Base-by-base conservation (phyloP, 306 rosid species). In the Trichosanthes cucumerina region DNA sequence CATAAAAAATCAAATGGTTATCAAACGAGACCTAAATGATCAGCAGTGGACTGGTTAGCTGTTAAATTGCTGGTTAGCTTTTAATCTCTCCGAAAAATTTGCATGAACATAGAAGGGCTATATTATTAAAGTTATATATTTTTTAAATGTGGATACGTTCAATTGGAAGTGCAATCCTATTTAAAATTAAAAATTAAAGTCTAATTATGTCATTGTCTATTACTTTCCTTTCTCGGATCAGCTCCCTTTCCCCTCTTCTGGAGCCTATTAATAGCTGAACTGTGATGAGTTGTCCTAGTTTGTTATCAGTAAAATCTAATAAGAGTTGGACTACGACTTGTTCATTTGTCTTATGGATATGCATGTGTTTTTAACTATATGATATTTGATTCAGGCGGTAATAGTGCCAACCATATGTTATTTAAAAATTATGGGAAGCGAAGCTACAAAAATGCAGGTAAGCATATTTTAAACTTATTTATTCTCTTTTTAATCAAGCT, bases 331-430 rank as follows among this genome's bases (percentile, higher is more conserved):
- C 31, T 24, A 4, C 4, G 77, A 26, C 59, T 72, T 47, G 38
- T 72, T 72, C 24, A 26, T 72, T 66, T 28, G 39, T 44, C 26
- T 72, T 72, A 28, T 16, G 13, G 59, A 65, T 63, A 23, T 66
- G 23, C 56, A 43, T 44, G 53, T 70, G 76, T 70, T 23, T 70
- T 24, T 44, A 23, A 70, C 5, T 43, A 9, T 70, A 5, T 70
- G 54, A 26, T 47, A 28, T 68, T 83, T 84, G 73, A 78, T 82
- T 34, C 90, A 90, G 93, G 83, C 93, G 9, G 79, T 90, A 36
- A 46, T 92, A 78, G 75, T 92, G 79, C 97, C 96, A 13, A 33
- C 89, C 34, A 43, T 88, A 54, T 90, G 97, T 57, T 92, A 90
- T 81, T 85, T 92, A 53, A 92, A 59, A 82, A 90, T 92, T 39